Evolutionary conservation across 805 yeast genomes (phyloP), one percentile per base, ranked within the genome.

Genomic region (Diddensiella transvaalensis): DNA sequence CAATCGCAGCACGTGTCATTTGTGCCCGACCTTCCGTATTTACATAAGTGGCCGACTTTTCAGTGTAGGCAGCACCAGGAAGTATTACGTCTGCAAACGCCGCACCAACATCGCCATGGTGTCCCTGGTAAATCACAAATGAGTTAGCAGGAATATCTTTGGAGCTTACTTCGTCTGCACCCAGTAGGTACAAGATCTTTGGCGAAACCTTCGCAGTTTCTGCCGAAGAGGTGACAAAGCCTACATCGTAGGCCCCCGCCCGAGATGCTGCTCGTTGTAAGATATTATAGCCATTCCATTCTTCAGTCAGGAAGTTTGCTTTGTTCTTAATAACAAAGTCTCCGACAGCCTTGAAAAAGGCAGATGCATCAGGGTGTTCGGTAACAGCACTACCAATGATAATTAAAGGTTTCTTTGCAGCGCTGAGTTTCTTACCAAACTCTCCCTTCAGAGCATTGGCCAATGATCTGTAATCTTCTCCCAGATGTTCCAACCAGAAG

Each of bases 1-100:
- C 85, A 23, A 87, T 82, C 37, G 96, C 93, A 39, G 96, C 96
- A 55, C 91, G 78, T 2, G 95, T 84, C 49, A 75, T 68, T 73
- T 87, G 96, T 10, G 87, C 81, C 66, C 96, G 81, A 59, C 96
- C 96, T 71, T 87, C 96, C 33, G 95, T 87, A 71, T 87, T 87
- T 55, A 87, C 90, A 67, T 79, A 87, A 3, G 93, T 87, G 49
- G 86, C 89, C 22, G 81, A 72, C 69, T 87, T 87, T 68, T 87
- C 96, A 35, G 96, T 87, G 76, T 83, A 87, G 35, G 96, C 95
- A 30, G 90, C 77, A 42, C 90, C 90, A 40, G 96, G 96, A 57
- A 87, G 76, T 51, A 87, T 78, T 40, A 87, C 95, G 66, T 87
- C 95, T 40, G 96, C 96, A 58, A 80, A 77, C 5, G 91, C 82